Base-by-base conservation (phyloP, 352 stramenopile genomes). In the Phytopythium sindhum region DNA sequence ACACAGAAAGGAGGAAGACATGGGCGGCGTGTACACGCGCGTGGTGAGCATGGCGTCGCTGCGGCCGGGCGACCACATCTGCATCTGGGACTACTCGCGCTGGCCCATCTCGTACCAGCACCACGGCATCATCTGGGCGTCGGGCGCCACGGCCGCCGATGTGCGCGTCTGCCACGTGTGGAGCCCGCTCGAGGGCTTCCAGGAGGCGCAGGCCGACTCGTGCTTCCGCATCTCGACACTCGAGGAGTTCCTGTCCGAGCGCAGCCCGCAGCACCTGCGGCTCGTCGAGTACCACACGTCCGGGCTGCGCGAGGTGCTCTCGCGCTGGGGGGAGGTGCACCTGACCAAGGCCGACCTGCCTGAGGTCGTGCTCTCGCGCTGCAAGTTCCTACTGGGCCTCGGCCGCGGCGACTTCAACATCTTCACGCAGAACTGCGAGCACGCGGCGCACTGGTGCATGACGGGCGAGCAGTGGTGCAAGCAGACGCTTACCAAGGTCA, bases 381-480 rank as follows among this genome's bases (percentile, higher is more conserved):
- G 87, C 71, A 91, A 89, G 66, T 95, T 93, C 53, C 61, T 95
- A 4, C 57, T 95, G 12, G 87, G 87, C 0, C 69, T 95, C 19
- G 87, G 87, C 24, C 67, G 75, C 60, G 86, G 86, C 33, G 85
- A 95, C 39, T 95, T 95, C 51, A 93, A 95, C 62, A 90, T 95
- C 61, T 93, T 95, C 60, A 88, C 77, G 35, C 87, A 95, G 70
- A 95, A 95, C 64, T 95, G 87, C 69, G 87, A 95, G 60, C 87
- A 95, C 58, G 84, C 86, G 8, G 87, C 87, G 15, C 85, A 95
- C 59, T 95, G 87, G 87, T 95, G 87, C 65, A 95, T 91, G 87
- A 95, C 87, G 2, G 87, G 87, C 55, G 81, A 95, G 70, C 87
- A 95, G 69, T 95, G 87, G 87, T 94, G 83, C 73, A 95, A 95